phyloP scores from a whole-genome alignment of 306 rosid species.

The Cicer chorassanicum region DNA sequence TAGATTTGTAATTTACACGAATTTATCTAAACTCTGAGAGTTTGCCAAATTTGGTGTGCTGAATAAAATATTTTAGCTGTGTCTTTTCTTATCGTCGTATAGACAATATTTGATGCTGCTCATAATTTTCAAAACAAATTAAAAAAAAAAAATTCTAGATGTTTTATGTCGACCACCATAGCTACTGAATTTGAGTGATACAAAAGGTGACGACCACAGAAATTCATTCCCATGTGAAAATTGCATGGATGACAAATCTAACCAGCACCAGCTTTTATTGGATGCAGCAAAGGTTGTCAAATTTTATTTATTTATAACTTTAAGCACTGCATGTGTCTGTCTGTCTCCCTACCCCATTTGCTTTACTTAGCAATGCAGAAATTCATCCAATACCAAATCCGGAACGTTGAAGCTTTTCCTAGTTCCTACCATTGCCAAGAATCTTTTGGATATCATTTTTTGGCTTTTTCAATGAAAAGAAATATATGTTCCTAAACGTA shows the following conservation, averaged over 20 bases:
- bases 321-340: conserved; percentile 12
- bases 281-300: conserved; percentile 16
- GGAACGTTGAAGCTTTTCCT: conserved; percentile 32
- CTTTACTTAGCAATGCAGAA: conserved; percentile 41
- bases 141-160: neutral
- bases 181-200: neutral
- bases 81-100: neutral
- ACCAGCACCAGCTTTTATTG: neutral
- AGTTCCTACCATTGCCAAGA: conserved; percentile 1
- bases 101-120: neutral
- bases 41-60: no score
- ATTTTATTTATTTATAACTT: conserved; percentile 18
- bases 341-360: neutral
- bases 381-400: conserved; percentile 40
- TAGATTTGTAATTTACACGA: no score
- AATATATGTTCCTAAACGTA: no score
- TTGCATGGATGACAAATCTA: conserved; percentile 1
- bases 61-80: no score
- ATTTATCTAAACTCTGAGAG: no score
- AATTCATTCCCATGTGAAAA: neutral
- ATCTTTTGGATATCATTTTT: neutral
- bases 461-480: no score
- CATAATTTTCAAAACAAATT: neutral
- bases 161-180: conserved; percentile 12
- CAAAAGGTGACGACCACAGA: neutral